phyloP scores from a whole-genome alignment of 441 rosid species.

The Isatis lusitanica region DNA sequence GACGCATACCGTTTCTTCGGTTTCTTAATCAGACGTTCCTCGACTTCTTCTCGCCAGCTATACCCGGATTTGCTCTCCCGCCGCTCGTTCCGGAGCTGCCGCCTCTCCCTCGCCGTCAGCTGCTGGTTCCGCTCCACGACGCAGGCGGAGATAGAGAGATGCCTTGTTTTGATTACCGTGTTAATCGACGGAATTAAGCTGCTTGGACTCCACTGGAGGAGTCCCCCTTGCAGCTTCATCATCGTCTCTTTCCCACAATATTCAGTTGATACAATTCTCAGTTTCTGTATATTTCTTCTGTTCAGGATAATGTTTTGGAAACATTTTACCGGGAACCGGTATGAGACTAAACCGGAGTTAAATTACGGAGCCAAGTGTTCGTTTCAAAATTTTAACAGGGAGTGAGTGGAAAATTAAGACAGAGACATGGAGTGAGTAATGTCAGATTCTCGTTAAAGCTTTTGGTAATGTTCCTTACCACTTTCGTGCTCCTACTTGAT shows the following conservation, averaged over 20 bases:
- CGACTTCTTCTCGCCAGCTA: slow-evolving; percentile 83
- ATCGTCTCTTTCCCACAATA: slow-evolving; percentile 3
- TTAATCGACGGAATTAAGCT: slow-evolving; percentile 33
- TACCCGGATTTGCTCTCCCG: slow-evolving; percentile 64
- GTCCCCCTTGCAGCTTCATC: slow-evolving; percentile 60
- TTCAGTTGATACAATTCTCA: neutral
- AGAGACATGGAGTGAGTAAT: too few relatives aligned
- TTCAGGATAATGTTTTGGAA: slow-evolving; percentile 27
- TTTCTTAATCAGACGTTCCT: slow-evolving; percentile 66
- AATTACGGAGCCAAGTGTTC: neutral
- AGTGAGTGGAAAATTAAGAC: too few relatives aligned
- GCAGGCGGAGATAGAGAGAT: slow-evolving; percentile 42
- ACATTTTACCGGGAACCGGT: slow-evolving; percentile 12
- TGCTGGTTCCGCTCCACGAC: slow-evolving; percentile 37
- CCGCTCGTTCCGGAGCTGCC: slow-evolving; percentile 71
- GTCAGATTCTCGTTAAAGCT: too few relatives aligned
- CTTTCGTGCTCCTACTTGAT: too few relatives aligned
- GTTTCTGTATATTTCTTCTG: neutral
- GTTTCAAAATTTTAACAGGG: neutral
- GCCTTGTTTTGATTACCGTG: slow-evolving; percentile 18
- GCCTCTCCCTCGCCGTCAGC: slow-evolving; percentile 74
- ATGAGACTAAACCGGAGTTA: neutral
- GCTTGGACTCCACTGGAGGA: slow-evolving; percentile 63
- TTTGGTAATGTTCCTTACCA: too few relatives aligned
- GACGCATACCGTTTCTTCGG: slow-evolving; percentile 61